Base-by-base conservation (phyloP, 129 eudicot species). In the Tanacetum coccineum region DNA sequence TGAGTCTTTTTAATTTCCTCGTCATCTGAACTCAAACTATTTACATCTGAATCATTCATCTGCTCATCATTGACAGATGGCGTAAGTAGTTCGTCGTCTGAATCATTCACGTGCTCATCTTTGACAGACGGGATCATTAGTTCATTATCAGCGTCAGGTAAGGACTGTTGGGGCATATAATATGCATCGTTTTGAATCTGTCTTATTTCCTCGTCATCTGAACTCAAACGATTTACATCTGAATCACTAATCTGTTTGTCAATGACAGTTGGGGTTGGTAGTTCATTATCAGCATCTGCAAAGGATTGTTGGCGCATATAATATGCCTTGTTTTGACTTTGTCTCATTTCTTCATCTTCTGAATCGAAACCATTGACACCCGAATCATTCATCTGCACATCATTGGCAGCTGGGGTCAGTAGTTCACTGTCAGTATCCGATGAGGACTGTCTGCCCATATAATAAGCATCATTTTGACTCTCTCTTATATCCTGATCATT, bases 181-280 rank as follows among this genome's bases (percentile, higher is more conserved):
- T 36, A 36, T 36, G 42, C 42, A 36, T 7, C 42, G 10, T 36
- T 36, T 36, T 36, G 42, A 36, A 6, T 36, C 42, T 36, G 42
- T 36, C 42, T 36, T 36, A 36, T 54, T 54, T 54, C 59, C 21
- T 54, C 59, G 4, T 15, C n/a, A 22, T 59, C 64, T 28, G 64
- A 4, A 22, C 4, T 25, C 17, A 22, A 59, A 26, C 3, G 1
- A 59, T 28, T 4, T 0, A 28, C 20, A 14, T 59, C 64, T 28
- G 4, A 0, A 59, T 59, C 40, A 59, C n/a, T 0, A 13, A 28
- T 28, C 6, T 4, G 19, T 4, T 13, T n/a, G 30, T 59, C 64
- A 22, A 22, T 26, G 11, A 22, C 15, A 0, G 64, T 2, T 13
- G 19, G 8, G 44, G 4, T 21, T 3, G 30, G 17, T 59, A 14